A percentile compares a stretch with the other conserved stretches of the same genome.
Evolutionary conservation across 176 grass and related monocot genomes (phyloP).

Genomic region (Aechmea fasciata): DNA sequence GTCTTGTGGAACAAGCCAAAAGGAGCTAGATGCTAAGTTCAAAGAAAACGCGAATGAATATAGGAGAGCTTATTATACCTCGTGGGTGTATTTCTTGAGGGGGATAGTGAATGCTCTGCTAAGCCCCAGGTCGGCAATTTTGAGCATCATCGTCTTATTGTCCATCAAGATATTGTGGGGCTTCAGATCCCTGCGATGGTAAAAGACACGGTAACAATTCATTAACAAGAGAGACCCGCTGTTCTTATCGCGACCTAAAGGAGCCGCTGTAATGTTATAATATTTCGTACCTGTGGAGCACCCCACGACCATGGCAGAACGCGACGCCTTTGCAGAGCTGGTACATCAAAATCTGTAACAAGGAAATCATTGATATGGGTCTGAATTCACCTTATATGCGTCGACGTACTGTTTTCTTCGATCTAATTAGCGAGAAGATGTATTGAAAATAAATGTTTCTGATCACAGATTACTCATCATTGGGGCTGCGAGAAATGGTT

Average conservation of each 20-base stretch:
- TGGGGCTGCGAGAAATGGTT: neutral
- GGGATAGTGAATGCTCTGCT: conserved; percentile 71
- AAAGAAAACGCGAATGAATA: neutral
- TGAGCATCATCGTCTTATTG: conserved; percentile 80
- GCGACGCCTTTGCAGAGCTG: conserved; percentile 89
- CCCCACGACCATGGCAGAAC: conserved; percentile 73
- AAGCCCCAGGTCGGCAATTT: conserved; percentile 92
- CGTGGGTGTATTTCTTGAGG: conserved; percentile 96
- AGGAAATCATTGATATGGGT: neutral
- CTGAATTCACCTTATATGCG: neutral
- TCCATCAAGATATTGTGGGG: conserved; percentile 98
- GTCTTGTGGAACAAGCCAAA: neutral
- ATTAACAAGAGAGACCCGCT: neutral
- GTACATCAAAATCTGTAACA: conserved; percentile 83
- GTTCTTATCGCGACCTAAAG: neutral
- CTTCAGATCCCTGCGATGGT: conserved; percentile 55
- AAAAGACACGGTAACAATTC: neutral
- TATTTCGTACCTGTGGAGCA: conserved; percentile 56
- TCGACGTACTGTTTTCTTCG: no score
- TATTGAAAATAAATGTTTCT: no score
- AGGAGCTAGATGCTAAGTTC: neutral
- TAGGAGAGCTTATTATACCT: conserved; percentile 29
- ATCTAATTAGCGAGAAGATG: no score
- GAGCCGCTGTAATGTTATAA: neutral
- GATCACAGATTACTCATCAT: neutral